Evolutionary conservation across 2,329 filamentous ascomycete genomes (phyloP), one percentile per base, ranked within the genome.

Genomic region (Fusarium musae): DNA sequence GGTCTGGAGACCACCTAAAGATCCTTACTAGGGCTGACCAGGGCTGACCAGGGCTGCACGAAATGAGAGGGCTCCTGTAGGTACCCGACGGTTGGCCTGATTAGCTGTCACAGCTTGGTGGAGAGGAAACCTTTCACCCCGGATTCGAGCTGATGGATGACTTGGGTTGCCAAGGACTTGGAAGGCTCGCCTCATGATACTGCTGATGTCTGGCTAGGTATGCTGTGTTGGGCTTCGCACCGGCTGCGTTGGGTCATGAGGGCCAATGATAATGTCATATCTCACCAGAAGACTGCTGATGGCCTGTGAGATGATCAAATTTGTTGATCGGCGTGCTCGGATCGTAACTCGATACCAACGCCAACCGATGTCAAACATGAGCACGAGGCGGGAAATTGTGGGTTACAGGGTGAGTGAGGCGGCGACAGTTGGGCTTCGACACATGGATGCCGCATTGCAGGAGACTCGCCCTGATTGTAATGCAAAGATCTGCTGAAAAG

Each of bases 71-170:
- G 40, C 65, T 69, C 59, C 66, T 71, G 65, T 74, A 77, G 72
- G 70, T 71, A 73, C 70, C 70, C 67, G 63, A 63, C 64, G 59
- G 57, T 50, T 66, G 56, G 59, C 56, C 68, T 69, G 53, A 64
- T 43, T 74, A 66, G 70, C 56, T 71, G 75, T 77, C 71, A 64
- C 75, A 77, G 67, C 53, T 75, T 69, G 64, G 73, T 73, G 75
- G 75, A 71, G 72, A 76, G 72, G 72, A 63, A 44, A 57, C 52
- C 60, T 46, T 57, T 67, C 64, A 72, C 75, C 73, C 75, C 75
- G 39, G 75, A 77, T 77, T 77, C 68, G 54, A 66, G 62, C 50
- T 60, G 59, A 66, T 59, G 73, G 40, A 32, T 56, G 74, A 72
- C 34, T 32, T 62, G 56, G 23, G 49, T 63, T 70, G 58, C 60